A percentile compares a stretch with the other conserved stretches of the same genome.
These are phyloP conservation scores for Plasmodium fragile DNA, from an alignment of 169 alveolate species.

Conservation along the genomic window DNA sequence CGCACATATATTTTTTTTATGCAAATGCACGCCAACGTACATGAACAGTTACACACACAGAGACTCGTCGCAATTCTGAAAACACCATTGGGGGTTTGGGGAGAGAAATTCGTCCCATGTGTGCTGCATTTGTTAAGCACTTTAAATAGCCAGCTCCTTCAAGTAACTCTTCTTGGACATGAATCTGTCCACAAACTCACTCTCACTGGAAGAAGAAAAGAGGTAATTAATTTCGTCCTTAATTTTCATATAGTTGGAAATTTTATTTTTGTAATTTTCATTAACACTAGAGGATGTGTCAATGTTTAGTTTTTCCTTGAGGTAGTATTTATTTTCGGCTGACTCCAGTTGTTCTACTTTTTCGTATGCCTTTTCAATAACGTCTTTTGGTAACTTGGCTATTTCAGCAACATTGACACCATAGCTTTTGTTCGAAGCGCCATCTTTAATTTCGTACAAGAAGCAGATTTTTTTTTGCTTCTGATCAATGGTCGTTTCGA, in stretches of 20 bases:
- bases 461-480: constrained; percentile 83
- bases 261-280: constrained; percentile 61
- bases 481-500: constrained; percentile 82
- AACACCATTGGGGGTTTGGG: not conserved
- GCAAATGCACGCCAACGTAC: not conserved
- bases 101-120: not conserved
- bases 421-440: constrained; percentile 92
- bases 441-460: constrained; percentile 93
- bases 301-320: constrained; percentile 67
- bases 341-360: constrained; percentile 74
- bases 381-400: constrained; percentile 92
- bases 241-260: constrained; percentile 68
- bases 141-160: constrained; percentile 42
- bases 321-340: constrained; percentile 71
- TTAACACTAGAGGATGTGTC: constrained; percentile 19
- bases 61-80: not conserved
- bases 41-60: not conserved
- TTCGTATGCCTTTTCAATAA: constrained; percentile 75
- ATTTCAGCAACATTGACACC: constrained; percentile 96
- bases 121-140: not conserved
- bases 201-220: constrained; percentile 31
- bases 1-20: not conserved
- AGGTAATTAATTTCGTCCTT: constrained; percentile 54
- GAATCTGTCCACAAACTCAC: constrained; percentile 48
- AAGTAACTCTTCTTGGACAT: constrained; percentile 55